These are phyloP conservation scores for Dryas alaskensis DNA, from an alignment of 306 rosid genomes.

Conservation along the genomic window DNA sequence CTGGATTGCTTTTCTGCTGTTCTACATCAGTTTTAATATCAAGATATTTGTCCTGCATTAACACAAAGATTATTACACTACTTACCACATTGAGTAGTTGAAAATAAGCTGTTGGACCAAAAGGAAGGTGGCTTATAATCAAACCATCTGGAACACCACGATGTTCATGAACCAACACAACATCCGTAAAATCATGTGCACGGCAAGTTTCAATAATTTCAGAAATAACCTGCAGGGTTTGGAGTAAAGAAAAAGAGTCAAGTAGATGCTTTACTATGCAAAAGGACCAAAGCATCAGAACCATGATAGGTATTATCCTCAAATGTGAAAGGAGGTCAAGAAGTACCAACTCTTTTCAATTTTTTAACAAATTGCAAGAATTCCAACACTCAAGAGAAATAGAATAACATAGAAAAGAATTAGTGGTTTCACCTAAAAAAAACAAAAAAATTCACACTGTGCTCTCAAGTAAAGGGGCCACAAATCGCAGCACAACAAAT, in stretches of 20 bases:
- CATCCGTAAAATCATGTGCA: conserved; percentile 80
- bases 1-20: background rate
- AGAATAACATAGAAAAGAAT: too few relatives aligned
- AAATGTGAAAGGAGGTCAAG: background rate
- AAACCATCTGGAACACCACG: conserved; percentile 95
- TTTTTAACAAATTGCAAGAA: background rate
- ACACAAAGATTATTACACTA: conserved; percentile 10
- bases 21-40: background rate
- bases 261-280: background rate
- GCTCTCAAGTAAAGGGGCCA: background rate
- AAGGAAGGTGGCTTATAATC: conserved; percentile 78
- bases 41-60: background rate
- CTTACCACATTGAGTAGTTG: conserved; percentile 83
- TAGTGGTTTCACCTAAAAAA: too few relatives aligned
- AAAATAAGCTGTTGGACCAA: conserved; percentile 95
- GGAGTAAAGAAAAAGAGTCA: background rate
- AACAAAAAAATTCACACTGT: background rate
- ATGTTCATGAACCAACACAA: conserved; percentile 87
- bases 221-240: conserved; percentile 62
- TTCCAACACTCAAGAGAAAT: background rate
- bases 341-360: background rate
- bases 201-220: conserved; percentile 90
- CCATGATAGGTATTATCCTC: background rate
- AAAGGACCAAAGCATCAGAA: background rate
- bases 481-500: too few relatives aligned